Evolutionary conservation across 2,329 filamentous ascomycete species (phyloP).

Genomic region (Raffaelea deltoideospora): DNA sequence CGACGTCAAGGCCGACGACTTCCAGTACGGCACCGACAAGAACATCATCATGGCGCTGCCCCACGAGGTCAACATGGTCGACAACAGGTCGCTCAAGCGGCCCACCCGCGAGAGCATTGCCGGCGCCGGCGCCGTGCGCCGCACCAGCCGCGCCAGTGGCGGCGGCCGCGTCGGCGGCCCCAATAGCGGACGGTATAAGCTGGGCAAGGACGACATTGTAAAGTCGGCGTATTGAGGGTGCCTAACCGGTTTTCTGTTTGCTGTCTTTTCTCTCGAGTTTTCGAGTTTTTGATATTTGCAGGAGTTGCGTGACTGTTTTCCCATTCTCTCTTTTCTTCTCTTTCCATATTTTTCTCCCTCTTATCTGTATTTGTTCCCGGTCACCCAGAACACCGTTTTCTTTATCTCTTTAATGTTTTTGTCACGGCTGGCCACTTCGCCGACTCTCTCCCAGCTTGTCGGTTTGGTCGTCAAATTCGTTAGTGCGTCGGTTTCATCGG

Average conservation of each 20-base stretch:
- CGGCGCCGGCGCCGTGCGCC: slow-evolving; percentile 17
- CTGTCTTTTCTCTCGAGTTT: not conserved
- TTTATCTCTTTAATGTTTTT: too few species aligned
- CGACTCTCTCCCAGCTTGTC: too few species aligned
- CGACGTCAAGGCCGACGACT: slow-evolving; percentile 95
- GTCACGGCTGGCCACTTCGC: too few species aligned
- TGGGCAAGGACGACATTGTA: slow-evolving; percentile 72
- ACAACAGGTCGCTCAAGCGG: slow-evolving; percentile 67
- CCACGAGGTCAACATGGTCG: slow-evolving; percentile 97
- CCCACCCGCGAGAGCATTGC: slow-evolving; percentile 91
- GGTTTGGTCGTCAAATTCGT: too few species aligned
- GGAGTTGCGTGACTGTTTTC: too few species aligned
- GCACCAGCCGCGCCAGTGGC: slow-evolving; percentile 26
- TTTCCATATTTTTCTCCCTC: not conserved
- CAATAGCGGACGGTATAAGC: slow-evolving; percentile 50
- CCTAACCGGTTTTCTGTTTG: not conserved
- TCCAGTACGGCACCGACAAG: slow-evolving; percentile 93
- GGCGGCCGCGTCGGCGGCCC: slow-evolving; percentile 35
- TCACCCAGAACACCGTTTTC: too few species aligned
- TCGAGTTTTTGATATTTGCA: not conserved
- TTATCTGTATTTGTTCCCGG: not conserved
- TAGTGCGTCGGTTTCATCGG: too few species aligned
- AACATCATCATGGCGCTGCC: slow-evolving; percentile 94
- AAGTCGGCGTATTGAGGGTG: slow-evolving; percentile 41
- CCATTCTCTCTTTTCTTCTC: not conserved